These are phyloP conservation scores for Neofusicoccum ribis DNA, from an alignment of 2,329 filamentous ascomycete species.

Conservation along the genomic window DNA sequence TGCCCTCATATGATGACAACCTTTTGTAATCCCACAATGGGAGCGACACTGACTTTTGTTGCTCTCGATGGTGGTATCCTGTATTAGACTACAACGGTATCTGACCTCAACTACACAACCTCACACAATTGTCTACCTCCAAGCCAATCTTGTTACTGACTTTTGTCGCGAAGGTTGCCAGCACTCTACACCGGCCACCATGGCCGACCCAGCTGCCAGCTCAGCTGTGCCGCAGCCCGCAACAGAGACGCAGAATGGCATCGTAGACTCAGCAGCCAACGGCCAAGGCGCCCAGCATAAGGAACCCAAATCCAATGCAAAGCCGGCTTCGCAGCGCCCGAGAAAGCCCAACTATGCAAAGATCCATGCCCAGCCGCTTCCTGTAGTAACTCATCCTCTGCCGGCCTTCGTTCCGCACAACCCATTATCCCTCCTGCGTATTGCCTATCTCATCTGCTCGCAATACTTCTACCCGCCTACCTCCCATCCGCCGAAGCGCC, in stretches of 20 bases:
- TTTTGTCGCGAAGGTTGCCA: neutral
- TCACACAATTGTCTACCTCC: neutral
- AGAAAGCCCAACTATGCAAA: constrained; percentile 62
- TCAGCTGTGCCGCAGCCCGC: neutral
- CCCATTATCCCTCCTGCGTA: constrained; percentile 80
- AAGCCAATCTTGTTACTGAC: neutral
- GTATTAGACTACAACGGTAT: constrained; percentile 43
- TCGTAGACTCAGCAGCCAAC: neutral
- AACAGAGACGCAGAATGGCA: constrained; percentile 7
- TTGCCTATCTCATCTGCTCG: constrained; percentile 74
- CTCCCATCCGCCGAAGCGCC: constrained; percentile 63
- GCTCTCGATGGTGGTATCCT: constrained; percentile 34
- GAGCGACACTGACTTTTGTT: constrained; percentile 27
- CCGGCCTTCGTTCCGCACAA: constrained; percentile 90
- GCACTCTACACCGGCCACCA: neutral
- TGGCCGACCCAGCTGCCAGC: neutral
- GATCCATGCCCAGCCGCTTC: constrained; percentile 79
- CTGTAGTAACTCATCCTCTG: constrained; percentile 78
- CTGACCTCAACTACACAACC: constrained; percentile 26
- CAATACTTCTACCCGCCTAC: constrained; percentile 68
- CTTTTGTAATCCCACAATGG: constrained; percentile 20
- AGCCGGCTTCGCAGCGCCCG: constrained; percentile 26
- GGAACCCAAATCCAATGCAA: constrained; percentile 9
- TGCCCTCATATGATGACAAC: constrained; percentile 22
- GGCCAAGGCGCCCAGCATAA: constrained; percentile 8